Evolutionary conservation across 208 protist species (phyloP), one percentile per base, ranked within the genome.

Genomic region (Herpetomonas tarakana): DNA sequence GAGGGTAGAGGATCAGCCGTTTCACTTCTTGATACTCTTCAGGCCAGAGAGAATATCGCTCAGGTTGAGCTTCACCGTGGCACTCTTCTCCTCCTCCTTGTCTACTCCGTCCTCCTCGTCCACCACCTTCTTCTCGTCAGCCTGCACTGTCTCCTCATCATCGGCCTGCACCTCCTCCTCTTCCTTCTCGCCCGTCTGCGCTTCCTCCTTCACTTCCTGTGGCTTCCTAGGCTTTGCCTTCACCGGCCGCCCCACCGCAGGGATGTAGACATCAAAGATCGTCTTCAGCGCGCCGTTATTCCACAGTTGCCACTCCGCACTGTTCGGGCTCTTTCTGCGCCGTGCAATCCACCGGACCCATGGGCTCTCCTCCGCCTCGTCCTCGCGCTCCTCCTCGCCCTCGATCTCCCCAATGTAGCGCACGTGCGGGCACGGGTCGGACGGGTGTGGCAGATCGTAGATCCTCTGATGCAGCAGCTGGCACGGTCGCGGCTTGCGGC

Each of bases 261-360:
- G 83, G 0, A 80, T 72, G 59, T 83, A 91, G 26, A 52, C 41
- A 25, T 87, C 54, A 50, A 93, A 71, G 26, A 93, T 41, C n/a
- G 61, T 62, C 45, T 67, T 39, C 21, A 90, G 46, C 2, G 82
- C 65, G 0, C 86, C 86, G 50, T 93, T 91, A 62, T 93, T 71
- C 78, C 77, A 91, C 68, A 93, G 54, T 64, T 93, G 83, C 83
- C 83, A 91, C 77, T 93, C 83, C 25, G 83, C 86, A 28, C 69
- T 80, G 61, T 91, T 93, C 11, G 76, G 74, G 68, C 83, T 91
- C 64, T 82, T 71, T 24, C 64, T 67, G n/a, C 76, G 73, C 52
- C 64, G 65, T 25, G 59, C 58, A 44, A 93, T 68, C 86, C 86
- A 93, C 45, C 69, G 65, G 0, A 53, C 65, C 81, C 86, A 93